A percentile compares a stretch with the other conserved stretches of the same genome.
These are phyloP conservation scores for Naganishia sp. DNA, from an alignment of 1,284 basidiomycete genomes.

Conservation along the genomic window DNA sequence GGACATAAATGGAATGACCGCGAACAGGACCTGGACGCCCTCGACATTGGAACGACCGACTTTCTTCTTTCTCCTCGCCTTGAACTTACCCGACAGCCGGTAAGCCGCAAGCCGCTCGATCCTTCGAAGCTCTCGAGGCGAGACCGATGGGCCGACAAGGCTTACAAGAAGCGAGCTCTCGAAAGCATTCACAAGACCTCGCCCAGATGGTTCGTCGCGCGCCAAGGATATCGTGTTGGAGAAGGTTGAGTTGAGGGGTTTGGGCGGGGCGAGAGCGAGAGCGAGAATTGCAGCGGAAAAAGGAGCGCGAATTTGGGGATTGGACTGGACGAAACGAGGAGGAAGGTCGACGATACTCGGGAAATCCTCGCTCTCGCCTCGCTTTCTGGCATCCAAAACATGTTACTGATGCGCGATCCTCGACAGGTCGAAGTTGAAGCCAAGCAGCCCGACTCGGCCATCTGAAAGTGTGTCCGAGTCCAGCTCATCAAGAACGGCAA, in stretches of 20 bases:
- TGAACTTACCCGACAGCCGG: slow-evolving; percentile 58
- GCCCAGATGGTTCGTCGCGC: slow-evolving; percentile 67
- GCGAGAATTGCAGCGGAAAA: neutral
- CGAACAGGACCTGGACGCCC: neutral
- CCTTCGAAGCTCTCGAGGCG: slow-evolving; percentile 89
- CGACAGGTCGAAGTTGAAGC: slow-evolving; percentile 43
- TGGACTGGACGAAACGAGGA: neutral
- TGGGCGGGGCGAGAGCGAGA: neutral
- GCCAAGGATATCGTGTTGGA: slow-evolving; percentile 99
- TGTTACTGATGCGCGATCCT: slow-evolving; percentile 26
- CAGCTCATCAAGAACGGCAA: slow-evolving; percentile 93
- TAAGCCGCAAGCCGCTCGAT: slow-evolving; percentile 99
- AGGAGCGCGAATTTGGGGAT: neutral
- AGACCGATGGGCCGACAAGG: slow-evolving; percentile 99
- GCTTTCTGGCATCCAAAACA: too few species aligned
- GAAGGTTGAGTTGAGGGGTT: slow-evolving; percentile 63
- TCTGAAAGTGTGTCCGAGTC: slow-evolving; percentile 90
- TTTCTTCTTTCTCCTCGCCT: neutral
- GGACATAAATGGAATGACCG: neutral
- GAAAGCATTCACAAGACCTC: slow-evolving; percentile 99
- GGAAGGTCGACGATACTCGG: neutral
- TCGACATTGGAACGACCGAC: neutral
- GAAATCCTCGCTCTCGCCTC: too few species aligned
- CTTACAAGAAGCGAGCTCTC: slow-evolving; percentile 99
- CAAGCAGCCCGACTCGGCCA: slow-evolving; percentile 64